phyloP scores from a whole-genome alignment of 306 rosid species.

The Acacia confusa region DNA sequence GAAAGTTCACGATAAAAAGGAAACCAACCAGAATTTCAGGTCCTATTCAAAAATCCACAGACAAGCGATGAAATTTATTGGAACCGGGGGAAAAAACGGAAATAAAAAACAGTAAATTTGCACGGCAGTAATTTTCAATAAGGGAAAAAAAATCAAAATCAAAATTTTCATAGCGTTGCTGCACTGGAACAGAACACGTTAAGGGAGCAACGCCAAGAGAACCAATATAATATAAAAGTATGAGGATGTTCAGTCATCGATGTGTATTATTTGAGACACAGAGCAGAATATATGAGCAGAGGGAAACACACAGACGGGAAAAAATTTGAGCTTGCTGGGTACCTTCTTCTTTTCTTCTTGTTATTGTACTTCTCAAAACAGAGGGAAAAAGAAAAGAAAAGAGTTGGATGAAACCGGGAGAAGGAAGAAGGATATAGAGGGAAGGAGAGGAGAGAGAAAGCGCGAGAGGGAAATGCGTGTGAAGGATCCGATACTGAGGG shows the following conservation, averaged over 20 bases:
- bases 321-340: not conserved
- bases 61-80: not conserved
- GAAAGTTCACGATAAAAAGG: not conserved
- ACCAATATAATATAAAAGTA: not conserved
- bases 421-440: not conserved
- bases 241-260: not conserved
- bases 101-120: not conserved
- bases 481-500: conserved; percentile 50
- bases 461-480: conserved; percentile 12
- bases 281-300: not conserved
- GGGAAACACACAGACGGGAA: not conserved
- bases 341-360: conserved; percentile 29
- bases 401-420: not conserved
- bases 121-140: not conserved
- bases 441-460: not conserved
- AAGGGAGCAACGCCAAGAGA: not conserved
- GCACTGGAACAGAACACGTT: not conserved
- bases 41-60: not conserved
- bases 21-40: conserved; percentile 10
- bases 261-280: not conserved
- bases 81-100: not conserved
- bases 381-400: not conserved
- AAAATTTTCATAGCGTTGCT: not conserved
- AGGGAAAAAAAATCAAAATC: not conserved
- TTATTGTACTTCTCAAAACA: conserved; percentile 20